Evolutionary conservation across 139 green algal genomes (phyloP).

Genomic region (Micractinium sp.): DNA sequence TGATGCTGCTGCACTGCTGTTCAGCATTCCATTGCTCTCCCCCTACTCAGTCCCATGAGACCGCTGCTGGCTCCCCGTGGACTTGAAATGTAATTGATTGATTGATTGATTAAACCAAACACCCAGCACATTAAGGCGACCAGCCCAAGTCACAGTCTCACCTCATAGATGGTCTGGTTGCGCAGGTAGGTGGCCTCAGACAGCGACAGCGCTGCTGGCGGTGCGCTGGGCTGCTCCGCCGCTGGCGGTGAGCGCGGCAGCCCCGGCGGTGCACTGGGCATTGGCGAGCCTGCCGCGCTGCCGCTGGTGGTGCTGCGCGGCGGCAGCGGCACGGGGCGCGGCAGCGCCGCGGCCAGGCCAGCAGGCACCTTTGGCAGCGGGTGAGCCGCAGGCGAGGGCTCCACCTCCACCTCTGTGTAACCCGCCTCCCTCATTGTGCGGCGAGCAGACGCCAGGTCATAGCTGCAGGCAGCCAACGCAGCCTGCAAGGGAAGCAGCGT

Average conservation of each 20-base stretch:
- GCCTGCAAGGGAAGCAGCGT: background rate
- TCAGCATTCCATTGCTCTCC: too few relatives aligned
- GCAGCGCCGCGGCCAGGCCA: background rate
- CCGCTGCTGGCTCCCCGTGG: too few relatives aligned
- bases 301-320: background rate
- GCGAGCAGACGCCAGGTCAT: background rate
- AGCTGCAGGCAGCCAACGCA: background rate
- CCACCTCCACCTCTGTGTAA: background rate
- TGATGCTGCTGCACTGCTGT: too few relatives aligned
- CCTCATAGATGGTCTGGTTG: slow-evolving; percentile 28
- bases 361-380: background rate
- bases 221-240: background rate
- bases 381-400: background rate
- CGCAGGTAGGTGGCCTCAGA: slow-evolving; percentile 15
- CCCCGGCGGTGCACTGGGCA: background rate
- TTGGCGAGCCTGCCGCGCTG: background rate
- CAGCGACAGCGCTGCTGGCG: background rate
- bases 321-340: background rate
- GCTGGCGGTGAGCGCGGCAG: background rate
- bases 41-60: too few relatives aligned
- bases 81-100: too few relatives aligned
- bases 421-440: slow-evolving; percentile 18
- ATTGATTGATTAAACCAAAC: too few relatives aligned
- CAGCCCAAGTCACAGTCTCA: background rate
- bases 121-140: background rate